Base-by-base conservation (phyloP, 805 yeast genomes). In the Scheffersomyces stipitis region DNA sequence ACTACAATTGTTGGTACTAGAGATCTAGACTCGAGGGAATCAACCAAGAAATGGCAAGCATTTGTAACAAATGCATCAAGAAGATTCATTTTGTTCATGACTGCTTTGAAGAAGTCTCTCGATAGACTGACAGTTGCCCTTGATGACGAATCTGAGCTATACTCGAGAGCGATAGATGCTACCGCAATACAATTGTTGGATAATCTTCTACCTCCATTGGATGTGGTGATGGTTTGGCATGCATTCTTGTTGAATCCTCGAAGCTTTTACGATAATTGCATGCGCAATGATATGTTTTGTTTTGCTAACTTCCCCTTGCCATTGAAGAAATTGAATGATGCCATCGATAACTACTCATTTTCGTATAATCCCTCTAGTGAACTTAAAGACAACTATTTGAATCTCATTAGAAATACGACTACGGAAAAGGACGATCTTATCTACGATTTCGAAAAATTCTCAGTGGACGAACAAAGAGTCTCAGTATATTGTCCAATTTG, bases 141-240 rank as follows among this genome's bases (percentile, higher is more conserved):
- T 10, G 10, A 7, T 7, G 24, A 20, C 15, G 24, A 26, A 26
- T 5, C 12, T 33, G 5, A 12, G 17, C 30, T 13, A 15, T 32
- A 20, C 27, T 7, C 7, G 12, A 18, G 5, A 10, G 39, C 14
- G 14, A 18, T n/a, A 7, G n/a, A 15, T 17, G 26, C 22, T 33
- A 39, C 15, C 40, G 28, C 28, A 15, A 14, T 4, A n/a, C 26
- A 24, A 9, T 9, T n/a, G 10, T 28, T 28, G 20, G 8, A 20
- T 10, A 20, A 4, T 5, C 28, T 29, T 30, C 14, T 41, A 14
- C 58, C 58, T 12, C 57, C 58, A 15, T 29, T 54, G 15, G 58
- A 54, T 41, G 39, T 54, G 12, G 14, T 52, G 7, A 36, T 54
- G 40, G 54, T 51, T 6, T 54, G 58, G 58, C 56, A 54, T 40